phyloP scores from a whole-genome alignment of 441 rosid genomes.

The Erysimum cheiri region DNA sequence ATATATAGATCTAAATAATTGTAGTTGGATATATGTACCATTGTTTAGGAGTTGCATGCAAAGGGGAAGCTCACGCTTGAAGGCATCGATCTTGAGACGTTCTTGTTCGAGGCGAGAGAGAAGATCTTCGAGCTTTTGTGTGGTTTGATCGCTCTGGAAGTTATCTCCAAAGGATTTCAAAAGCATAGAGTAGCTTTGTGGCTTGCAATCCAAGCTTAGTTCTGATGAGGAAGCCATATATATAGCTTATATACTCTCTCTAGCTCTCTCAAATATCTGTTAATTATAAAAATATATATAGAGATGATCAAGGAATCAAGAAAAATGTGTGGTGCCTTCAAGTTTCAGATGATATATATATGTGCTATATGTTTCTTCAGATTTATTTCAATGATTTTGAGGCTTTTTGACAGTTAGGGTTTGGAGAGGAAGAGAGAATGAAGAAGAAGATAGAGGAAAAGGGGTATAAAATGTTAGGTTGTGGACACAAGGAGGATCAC shows the following conservation, averaged over 20 bases:
- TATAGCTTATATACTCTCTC: conserved; percentile 10
- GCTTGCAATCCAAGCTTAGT: conserved; percentile 82
- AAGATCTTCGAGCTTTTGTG: conserved; percentile 84
- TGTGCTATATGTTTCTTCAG: conserved; percentile 26
- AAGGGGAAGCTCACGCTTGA: conserved; percentile 98
- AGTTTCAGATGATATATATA: conserved; percentile 29
- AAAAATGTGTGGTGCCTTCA: conserved; percentile 28
- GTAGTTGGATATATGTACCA: conserved; percentile 53
- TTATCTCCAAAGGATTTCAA: conserved; percentile 85
- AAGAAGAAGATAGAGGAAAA: conserved; percentile 31
- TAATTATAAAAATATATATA: neutral
- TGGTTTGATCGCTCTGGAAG: conserved; percentile 52
- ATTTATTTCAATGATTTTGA: conserved; percentile 30
- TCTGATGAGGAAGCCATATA: conserved; percentile 84
- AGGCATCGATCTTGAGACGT: conserved; percentile 93
- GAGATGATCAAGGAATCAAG: conserved; percentile 32
- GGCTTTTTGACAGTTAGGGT: conserved; percentile 43
- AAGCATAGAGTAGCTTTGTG: conserved; percentile 86
- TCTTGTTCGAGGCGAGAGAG: conserved; percentile 88
- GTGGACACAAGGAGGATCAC: conserved; percentile 50
- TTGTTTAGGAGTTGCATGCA: conserved; percentile 98
- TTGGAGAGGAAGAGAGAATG: conserved; percentile 35
- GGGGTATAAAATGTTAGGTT: conserved; percentile 43
- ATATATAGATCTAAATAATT: conserved; percentile 10
- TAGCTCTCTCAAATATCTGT: conserved; percentile 10